phyloP scores from a whole-genome alignment of 2,329 filamentous ascomycete genomes.

The Xylaria arbuscula region DNA sequence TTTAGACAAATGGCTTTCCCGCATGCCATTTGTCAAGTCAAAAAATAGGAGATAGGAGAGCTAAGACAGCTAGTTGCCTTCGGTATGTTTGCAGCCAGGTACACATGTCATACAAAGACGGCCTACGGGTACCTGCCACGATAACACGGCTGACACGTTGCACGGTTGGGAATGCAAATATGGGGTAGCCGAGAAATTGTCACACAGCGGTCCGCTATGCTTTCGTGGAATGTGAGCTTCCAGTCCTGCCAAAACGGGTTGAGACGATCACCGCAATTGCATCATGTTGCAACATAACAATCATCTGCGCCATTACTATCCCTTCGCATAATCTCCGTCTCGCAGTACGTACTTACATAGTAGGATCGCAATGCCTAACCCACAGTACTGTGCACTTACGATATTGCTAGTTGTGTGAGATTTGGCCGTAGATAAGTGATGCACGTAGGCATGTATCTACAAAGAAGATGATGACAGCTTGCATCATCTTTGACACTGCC shows the following conservation, averaged over 20 bases:
- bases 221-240: slow-evolving; percentile 45
- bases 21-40: slow-evolving; percentile 35
- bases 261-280: slow-evolving; percentile 46
- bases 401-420: slow-evolving; percentile 20
- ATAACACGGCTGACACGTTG: slow-evolving; percentile 47
- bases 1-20: slow-evolving; percentile 12
- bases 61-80: slow-evolving; percentile 18
- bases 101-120: slow-evolving; percentile 23
- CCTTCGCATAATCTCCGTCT: slow-evolving; percentile 14
- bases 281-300: slow-evolving; percentile 44
- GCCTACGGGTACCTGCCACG: slow-evolving; percentile 26
- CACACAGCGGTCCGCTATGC: slow-evolving; percentile 36
- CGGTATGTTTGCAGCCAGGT: slow-evolving; percentile 33
- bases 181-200: slow-evolving; percentile 38
- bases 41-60: slow-evolving; percentile 17
- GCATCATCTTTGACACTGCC: slow-evolving; percentile 35
- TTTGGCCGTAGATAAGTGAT: slow-evolving; percentile 23
- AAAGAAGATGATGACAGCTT: slow-evolving; percentile 44
- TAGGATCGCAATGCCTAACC: slow-evolving; percentile 20
- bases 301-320: slow-evolving; percentile 31
- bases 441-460: background rate
- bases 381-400: background rate
- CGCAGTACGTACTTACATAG: background rate
- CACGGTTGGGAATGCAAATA: slow-evolving; percentile 39
- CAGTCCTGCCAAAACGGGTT: slow-evolving; percentile 46